Base-by-base conservation (phyloP, 2,329 filamentous ascomycete genomes). In the Neopestalotiopsis clavispora region DNA sequence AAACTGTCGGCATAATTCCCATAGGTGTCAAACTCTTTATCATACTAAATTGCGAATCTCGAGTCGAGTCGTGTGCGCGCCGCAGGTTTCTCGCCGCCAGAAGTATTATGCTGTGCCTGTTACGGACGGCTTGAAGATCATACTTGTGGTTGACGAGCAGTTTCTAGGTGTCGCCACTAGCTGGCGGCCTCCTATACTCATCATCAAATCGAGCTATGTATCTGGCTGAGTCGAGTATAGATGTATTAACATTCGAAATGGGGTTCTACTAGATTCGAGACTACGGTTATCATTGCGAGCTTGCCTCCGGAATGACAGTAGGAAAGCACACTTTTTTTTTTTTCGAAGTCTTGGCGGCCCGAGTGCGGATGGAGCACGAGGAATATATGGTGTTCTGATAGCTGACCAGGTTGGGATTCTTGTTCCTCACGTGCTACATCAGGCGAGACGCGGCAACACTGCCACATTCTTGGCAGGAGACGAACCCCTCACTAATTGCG, bases 401-500 rank as follows among this genome's bases (percentile, higher is more conserved):
- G 45, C 17, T n/a, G 7, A n/a, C 20, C 42, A 9, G 45, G 14
- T 20, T 52, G 45, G 13, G n/a, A 23, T 52, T n/a, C 6, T 38
- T 52, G 45, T 17, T 52, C 17, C 45, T 52, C 45, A 52, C 45
- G 45, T 52, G 45, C 45, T 17, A 52, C 45, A 4, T 17, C 17
- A 52, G 45, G 45, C 45, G 45, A 52, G 45, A 52, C 45, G 45
- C 45, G 45, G 45, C 45, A 63, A 30, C 60, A 63, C 60, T 63
- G 60, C 60, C 60, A 38, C 60, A 23, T 20, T 63, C 60, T 63
- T 63, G 60, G 60, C 60, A 42, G 32, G 20, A 60, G 28, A 34
- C 20, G 30, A 34, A 38, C 60, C 60, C 60, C 60, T 63, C 60
- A 63, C 60, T 20, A 42, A 38, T 6, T 20, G 60, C 60, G 30